Conservation (phyloP, 148 eudicot species). For the Fagopyrum homotropicum region DNA sequence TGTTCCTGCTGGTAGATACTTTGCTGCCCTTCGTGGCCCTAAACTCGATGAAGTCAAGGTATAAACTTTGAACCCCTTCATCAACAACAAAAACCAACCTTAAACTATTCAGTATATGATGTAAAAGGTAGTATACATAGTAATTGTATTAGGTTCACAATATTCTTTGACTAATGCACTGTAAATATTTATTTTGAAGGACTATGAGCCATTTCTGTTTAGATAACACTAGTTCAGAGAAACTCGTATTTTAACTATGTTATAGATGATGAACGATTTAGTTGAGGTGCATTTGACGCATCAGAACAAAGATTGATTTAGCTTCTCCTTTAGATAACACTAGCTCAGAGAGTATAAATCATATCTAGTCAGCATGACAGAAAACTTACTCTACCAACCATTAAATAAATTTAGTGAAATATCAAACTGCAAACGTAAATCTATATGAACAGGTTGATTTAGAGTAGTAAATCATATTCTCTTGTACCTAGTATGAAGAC, state of each 20-base stretch:
- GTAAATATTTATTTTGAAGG: no score
- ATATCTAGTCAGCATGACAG: neutral
- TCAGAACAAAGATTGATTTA: neutral
- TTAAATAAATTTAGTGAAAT: no score
- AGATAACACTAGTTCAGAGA: no score
- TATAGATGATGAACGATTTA: no score
- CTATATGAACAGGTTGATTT: neutral
- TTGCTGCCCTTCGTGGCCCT: constrained; percentile 93
- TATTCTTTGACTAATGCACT: no score
- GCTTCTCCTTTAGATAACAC: neutral
- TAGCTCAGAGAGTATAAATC: neutral
- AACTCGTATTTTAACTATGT: no score
- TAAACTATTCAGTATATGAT: no score
- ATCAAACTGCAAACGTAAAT: no score
- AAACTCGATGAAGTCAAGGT: constrained; percentile 98
- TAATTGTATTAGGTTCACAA: no score
- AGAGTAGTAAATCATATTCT: neutral
- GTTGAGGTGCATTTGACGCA: neutral
- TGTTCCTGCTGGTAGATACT: constrained; percentile 98
- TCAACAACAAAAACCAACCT: no score
- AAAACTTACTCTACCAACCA: neutral
- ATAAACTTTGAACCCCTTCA: neutral
- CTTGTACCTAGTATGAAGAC: neutral
- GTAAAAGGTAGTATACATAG: no score
- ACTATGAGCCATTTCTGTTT: no score